These are phyloP conservation scores for Boletellus emodensis DNA, from an alignment of 768 basidiomycete species.

Conservation along the genomic window DNA sequence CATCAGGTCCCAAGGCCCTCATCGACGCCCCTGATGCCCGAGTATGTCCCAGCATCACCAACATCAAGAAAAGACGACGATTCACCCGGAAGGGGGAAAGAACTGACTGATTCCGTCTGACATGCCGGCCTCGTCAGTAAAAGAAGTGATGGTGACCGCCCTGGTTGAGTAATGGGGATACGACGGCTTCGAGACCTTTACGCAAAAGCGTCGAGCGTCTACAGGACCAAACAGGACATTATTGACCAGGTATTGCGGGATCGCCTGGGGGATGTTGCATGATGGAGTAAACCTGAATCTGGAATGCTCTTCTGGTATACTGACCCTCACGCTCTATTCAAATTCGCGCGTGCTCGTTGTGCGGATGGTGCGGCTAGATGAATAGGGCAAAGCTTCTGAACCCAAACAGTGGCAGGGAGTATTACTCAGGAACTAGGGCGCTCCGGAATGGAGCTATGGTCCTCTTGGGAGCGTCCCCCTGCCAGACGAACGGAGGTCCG, in stretches of 20 bases:
- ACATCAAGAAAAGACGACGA: background rate
- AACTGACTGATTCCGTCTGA: constrained; percentile 57
- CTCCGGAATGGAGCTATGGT: constrained; percentile 74
- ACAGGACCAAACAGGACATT: constrained; percentile 60
- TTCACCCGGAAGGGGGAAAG: background rate
- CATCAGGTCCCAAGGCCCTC: constrained; percentile 60
- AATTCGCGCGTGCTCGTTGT: constrained; percentile 1
- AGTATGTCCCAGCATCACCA: constrained; percentile 34
- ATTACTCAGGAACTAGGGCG: constrained; percentile 69
- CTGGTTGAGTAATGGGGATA: constrained; percentile 65
- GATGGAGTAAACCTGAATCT: constrained; percentile 63
- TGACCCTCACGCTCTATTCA: constrained; percentile 5
- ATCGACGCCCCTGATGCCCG: constrained; percentile 63
- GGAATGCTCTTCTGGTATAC: constrained; percentile 82
- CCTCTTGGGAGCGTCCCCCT: constrained; percentile 74
- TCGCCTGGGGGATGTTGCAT: constrained; percentile 66
- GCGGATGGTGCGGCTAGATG: background rate
- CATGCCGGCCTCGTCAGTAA: constrained; percentile 54
- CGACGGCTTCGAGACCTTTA: constrained; percentile 65
- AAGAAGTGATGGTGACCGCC: constrained; percentile 51
- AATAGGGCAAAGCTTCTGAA: constrained; percentile 57
- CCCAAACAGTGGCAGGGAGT: constrained; percentile 30
- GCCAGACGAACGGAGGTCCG: constrained; percentile 58
- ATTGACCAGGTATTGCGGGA: constrained; percentile 68
- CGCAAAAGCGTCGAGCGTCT: constrained; percentile 56